These are phyloP conservation scores for Calocybe gangraenosa DNA, from an alignment of 768 basidiomycete species.

Conservation along the genomic window DNA sequence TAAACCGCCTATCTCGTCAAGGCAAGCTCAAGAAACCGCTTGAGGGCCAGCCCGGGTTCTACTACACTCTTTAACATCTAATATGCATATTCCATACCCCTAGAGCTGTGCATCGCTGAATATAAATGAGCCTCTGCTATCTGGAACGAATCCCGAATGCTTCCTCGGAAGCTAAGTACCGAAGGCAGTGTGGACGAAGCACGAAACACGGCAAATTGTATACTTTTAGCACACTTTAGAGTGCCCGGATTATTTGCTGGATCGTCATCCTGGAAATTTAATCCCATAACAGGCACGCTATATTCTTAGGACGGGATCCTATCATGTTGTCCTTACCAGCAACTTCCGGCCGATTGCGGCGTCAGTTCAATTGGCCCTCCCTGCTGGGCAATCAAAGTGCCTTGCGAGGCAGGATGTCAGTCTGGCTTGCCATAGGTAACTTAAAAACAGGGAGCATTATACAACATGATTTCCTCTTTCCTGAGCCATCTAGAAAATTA, in stretches of 20 bases:
- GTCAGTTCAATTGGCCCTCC: no score
- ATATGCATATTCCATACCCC: not conserved
- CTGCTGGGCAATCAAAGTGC: no score
- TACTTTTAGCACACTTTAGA: not conserved
- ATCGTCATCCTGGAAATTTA: slow-evolving; percentile 3
- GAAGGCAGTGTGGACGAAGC: not conserved
- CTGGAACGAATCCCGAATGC: not conserved
- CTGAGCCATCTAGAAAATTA: no score
- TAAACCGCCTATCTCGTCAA: slow-evolving; percentile 32
- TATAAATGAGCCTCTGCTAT: slow-evolving; percentile 2
- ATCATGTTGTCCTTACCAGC: not conserved
- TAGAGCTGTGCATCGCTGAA: not conserved
- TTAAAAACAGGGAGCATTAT: no score
- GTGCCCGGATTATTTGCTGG: not conserved
- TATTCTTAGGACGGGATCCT: slow-evolving; percentile 4
- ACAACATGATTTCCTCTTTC: no score
- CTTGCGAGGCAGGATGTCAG: no score
- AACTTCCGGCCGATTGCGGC: no score
- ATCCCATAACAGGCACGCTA: not conserved
- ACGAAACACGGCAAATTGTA: not conserved
- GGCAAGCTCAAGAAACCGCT: slow-evolving; percentile 27
- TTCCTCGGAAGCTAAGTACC: not conserved
- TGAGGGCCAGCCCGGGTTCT: slow-evolving; percentile 33
- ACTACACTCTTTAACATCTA: slow-evolving; percentile 30
- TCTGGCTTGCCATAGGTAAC: no score